Base-by-base conservation (phyloP, 257 asterid genomes). In the Fraxinus pennsylvanica region DNA sequence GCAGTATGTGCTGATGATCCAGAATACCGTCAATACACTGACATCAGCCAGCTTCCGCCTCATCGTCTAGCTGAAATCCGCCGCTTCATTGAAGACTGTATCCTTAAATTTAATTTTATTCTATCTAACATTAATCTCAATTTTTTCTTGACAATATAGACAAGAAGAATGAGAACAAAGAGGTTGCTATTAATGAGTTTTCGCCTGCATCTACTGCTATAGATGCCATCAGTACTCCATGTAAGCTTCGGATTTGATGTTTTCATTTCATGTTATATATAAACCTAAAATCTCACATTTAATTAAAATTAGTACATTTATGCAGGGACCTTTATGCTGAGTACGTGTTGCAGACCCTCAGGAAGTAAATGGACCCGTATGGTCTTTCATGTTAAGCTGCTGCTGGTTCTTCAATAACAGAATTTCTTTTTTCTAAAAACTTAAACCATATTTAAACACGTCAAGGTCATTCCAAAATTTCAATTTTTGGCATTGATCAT, bases 1-100 rank as follows among this genome's bases (percentile, higher is more conserved):
- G 99, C 97, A 13, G 97, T 94, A 2, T 92, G 97, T 67, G 99
- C 97, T 74, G 97, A 94, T 66, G 99, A 94, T 87, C 99, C 97
- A 4, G 99, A 94, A 75, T 92, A 90, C 76, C 92, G 96, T 73
- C 95, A 94, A 84, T 89, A 82, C 87, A 92, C 94, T 25, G 97
- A 94, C 75, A 92, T 94, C 80, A 85, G 86, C 88, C 97, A 92
- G 87, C 97, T 94, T 73, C 45, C 30, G 3, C 76, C 76, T 5
- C 76, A 47, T 59, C 67, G 76, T 43, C 76, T 73, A 25, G 65
- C 67, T 73, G 67, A 73, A 59, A 73, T 73, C 76, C 67, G 76
- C 9, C 76, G 43, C 9, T 73, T 73, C 66, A 47, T 73, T 73
- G 67, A 47, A 73, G 76, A 73, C 5, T 47, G 76, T 73, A 73